Percentiles rank a stretch among this genome's conserved stretches.
These are phyloP conservation scores for Nigrospora oryzae DNA, from an alignment of 2,329 filamentous ascomycete species.

Conservation along the genomic window DNA sequence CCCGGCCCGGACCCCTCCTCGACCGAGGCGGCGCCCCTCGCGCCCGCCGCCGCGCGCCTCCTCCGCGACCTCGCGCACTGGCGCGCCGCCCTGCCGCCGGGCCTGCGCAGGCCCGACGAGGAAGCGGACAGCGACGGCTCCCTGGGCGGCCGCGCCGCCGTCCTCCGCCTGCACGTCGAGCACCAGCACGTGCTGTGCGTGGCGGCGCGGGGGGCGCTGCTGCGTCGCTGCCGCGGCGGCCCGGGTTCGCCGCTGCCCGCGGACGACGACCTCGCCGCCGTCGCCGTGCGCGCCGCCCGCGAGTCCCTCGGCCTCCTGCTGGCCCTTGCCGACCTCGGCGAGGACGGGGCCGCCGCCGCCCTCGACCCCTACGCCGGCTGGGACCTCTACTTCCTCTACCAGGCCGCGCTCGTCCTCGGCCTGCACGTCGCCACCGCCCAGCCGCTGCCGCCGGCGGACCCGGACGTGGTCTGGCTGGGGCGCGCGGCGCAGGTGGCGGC, in stretches of 20 bases:
- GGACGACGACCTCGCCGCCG: conserved; percentile 21
- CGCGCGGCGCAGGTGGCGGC: neutral
- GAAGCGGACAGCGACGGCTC: neutral
- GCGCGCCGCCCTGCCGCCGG: conserved; percentile 25
- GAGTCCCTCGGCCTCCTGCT: conserved; percentile 21
- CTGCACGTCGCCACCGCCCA: conserved; percentile 22
- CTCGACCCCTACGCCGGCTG: conserved; percentile 30
- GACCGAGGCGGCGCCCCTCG: too few species aligned
- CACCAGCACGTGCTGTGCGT: conserved; percentile 30
- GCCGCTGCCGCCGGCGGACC: neutral
- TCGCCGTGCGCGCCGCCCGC: conserved; percentile 26
- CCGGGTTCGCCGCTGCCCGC: conserved; percentile 7
- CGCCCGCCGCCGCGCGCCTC: conserved; percentile 23
- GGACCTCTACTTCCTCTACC: conserved; percentile 29
- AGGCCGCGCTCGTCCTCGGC: conserved; percentile 25
- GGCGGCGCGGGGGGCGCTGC: conserved; percentile 26
- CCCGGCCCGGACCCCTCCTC: conserved; percentile 17
- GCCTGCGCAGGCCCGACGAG: conserved; percentile 23
- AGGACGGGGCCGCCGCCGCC: conserved; percentile 11
- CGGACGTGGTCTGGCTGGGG: neutral
- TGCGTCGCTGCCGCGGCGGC: conserved; percentile 7
- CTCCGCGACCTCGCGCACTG: conserved; percentile 28
- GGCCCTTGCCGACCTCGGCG: conserved; percentile 16
- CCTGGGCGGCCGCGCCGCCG: conserved; percentile 10
- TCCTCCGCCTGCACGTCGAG: conserved; percentile 27